Evolutionary conservation across 2,329 filamentous ascomycete species (phyloP).

Genomic region (Talaromyces sp.): DNA sequence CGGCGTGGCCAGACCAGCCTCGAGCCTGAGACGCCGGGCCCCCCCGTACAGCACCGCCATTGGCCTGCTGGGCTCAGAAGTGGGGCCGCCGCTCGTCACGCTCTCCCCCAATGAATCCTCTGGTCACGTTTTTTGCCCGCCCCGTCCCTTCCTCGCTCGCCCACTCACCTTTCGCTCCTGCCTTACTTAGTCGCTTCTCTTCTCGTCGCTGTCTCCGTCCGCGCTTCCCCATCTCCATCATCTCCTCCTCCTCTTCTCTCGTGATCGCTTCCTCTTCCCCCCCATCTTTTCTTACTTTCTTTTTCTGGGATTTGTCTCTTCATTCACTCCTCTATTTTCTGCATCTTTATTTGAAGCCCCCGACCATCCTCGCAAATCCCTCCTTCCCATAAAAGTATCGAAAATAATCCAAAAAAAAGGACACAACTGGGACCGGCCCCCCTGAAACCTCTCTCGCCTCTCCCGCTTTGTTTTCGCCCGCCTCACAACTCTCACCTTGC

Average conservation of each 20-base stretch:
- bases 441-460: slow-evolving; percentile 7
- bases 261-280: slow-evolving; percentile 17
- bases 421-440: slow-evolving; percentile 9
- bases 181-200: not conserved
- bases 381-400: slow-evolving; percentile 14
- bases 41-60: not conserved
- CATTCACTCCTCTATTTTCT: slow-evolving; percentile 21
- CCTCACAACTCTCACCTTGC: not conserved
- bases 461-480: slow-evolving; percentile 8
- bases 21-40: not conserved
- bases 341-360: slow-evolving; percentile 4
- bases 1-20: not conserved
- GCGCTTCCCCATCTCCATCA: slow-evolving; percentile 12
- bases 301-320: slow-evolving; percentile 20
- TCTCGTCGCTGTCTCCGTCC: slow-evolving; percentile 11
- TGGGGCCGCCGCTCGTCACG: not conserved
- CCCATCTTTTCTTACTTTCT: slow-evolving; percentile 21
- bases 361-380: not conserved
- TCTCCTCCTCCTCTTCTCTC: slow-evolving; percentile 19
- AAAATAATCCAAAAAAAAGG: slow-evolving; percentile 13
- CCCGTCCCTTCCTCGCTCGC: not conserved
- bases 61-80: not conserved
- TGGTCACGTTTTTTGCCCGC: not conserved
- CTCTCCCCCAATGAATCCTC: not conserved
- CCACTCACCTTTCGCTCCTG: too few relatives aligned